These are phyloP conservation scores for Cladophialophora yegresii DNA, from an alignment of 2,329 filamentous ascomycete genomes.

Conservation along the genomic window DNA sequence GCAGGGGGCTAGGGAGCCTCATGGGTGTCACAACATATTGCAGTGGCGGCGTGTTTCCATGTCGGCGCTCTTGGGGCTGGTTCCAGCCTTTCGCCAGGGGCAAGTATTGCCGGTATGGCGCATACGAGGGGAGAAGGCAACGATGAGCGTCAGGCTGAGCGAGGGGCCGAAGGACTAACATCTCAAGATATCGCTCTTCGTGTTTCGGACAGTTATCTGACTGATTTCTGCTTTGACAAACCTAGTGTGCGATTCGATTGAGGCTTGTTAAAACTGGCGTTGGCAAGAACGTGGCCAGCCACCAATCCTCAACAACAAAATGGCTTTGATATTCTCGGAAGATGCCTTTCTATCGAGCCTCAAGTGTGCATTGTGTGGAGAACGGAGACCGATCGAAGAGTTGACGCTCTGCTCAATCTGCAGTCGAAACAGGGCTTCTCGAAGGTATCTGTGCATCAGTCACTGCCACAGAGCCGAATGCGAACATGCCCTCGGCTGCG, in stretches of 20 bases:
- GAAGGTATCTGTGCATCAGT: slow-evolving; percentile 3
- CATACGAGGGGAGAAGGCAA: background rate
- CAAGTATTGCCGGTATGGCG: background rate
- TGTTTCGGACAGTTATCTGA: too few species aligned
- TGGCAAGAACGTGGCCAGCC: background rate
- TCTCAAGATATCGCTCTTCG: background rate
- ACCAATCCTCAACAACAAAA: background rate
- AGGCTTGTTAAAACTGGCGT: background rate
- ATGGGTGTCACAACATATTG: background rate
- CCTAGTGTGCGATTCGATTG: background rate
- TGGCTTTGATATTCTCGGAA: background rate
- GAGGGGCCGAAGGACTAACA: background rate
- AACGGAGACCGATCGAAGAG: slow-evolving; percentile 4
- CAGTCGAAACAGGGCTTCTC: background rate
- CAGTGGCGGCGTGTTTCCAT: background rate
- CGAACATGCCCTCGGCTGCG: background rate
- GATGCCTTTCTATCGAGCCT: slow-evolving; percentile 1
- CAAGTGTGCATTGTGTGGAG: slow-evolving; percentile 1
- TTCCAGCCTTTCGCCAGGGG: background rate
- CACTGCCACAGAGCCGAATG: slow-evolving; percentile 6
- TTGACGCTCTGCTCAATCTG: slow-evolving; percentile 7
- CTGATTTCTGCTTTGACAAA: background rate
- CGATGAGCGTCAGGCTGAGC: background rate
- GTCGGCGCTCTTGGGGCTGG: background rate
- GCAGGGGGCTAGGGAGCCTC: background rate